phyloP scores from a whole-genome alignment of 495 filamentous ascomycete species.

The Pseudoneurospora amorphoporcata region DNA sequence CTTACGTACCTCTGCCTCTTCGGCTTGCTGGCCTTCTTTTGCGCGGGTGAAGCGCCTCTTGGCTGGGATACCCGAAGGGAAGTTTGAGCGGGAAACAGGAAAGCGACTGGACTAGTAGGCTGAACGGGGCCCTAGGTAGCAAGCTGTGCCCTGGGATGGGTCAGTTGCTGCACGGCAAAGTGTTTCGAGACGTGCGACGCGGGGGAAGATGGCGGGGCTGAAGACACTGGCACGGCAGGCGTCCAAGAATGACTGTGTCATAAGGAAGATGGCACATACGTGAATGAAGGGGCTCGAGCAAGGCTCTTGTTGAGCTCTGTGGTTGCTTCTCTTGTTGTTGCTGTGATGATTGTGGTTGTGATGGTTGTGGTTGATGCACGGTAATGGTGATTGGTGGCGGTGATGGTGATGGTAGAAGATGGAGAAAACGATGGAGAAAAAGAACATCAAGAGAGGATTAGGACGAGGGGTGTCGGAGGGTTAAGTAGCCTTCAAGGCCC shows the following conservation, averaged over 20 bases:
- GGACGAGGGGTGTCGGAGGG: neutral
- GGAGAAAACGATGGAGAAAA: neutral
- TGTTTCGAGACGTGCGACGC: neutral
- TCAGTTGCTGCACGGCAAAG: neutral
- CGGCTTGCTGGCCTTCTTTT: neutral
- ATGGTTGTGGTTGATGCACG: neutral
- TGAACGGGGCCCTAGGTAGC: no score
- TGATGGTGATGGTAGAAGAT: neutral
- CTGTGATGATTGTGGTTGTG: neutral
- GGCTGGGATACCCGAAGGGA: no score
- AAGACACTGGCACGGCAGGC: neutral
- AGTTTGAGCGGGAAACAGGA: no score
- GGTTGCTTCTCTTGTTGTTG: neutral
- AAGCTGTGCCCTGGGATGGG: neutral
- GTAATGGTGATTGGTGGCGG: neutral
- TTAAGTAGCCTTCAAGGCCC: neutral
- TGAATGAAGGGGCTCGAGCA: neutral
- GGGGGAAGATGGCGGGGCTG: fast-evolving
- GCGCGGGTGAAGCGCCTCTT: neutral
- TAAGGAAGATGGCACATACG: neutral
- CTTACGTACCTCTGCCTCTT: neutral
- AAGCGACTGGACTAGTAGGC: no score
- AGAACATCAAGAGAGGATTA: neutral
- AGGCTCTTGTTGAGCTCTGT: neutral
- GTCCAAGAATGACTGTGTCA: neutral